Conservation (phyloP, 176 grass and related monocot species). For the Aegilops tauschii region DNA sequence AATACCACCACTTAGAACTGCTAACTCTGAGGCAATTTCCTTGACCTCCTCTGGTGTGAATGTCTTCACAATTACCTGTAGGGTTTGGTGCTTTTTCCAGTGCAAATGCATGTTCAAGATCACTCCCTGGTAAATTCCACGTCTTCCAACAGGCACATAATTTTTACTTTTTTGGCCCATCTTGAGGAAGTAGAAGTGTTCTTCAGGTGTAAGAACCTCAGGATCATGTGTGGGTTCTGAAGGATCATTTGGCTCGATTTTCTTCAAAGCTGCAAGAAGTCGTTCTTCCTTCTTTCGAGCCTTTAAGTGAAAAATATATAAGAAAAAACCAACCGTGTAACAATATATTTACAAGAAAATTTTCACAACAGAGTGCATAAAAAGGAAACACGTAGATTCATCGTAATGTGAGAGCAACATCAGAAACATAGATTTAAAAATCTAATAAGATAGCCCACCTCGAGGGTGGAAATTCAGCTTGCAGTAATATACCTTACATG, state of each 20-base stretch:
- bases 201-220: slow-evolving; percentile 89
- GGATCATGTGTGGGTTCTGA: slow-evolving; percentile 82
- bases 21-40: slow-evolving; percentile 81
- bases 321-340: not conserved
- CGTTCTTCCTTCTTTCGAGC: slow-evolving; percentile 77
- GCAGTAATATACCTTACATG: not conserved
- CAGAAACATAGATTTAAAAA: not conserved
- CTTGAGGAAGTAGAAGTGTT: slow-evolving; percentile 94
- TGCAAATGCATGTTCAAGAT: slow-evolving; percentile 99
- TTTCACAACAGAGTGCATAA: not conserved
- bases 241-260: slow-evolving; percentile 78
- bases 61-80: slow-evolving; percentile 94
- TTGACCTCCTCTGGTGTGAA: slow-evolving; percentile 90
- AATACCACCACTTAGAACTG: slow-evolving; percentile 87
- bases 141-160: slow-evolving; percentile 92
- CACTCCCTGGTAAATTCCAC: slow-evolving; percentile 96
- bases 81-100: slow-evolving; percentile 97
- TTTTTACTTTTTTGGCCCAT: slow-evolving; percentile 94
- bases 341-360: not conserved
- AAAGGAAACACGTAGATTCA: not conserved
- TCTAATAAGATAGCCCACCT: not conserved
- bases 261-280: slow-evolving; percentile 68
- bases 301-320: slow-evolving; percentile 37
- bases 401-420: not conserved
- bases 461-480: not conserved